A percentile compares a stretch with the other conserved stretches of the same genome.
phyloP scores from a whole-genome alignment of 331 rosid genomes.

The Arachis monticola region DNA sequence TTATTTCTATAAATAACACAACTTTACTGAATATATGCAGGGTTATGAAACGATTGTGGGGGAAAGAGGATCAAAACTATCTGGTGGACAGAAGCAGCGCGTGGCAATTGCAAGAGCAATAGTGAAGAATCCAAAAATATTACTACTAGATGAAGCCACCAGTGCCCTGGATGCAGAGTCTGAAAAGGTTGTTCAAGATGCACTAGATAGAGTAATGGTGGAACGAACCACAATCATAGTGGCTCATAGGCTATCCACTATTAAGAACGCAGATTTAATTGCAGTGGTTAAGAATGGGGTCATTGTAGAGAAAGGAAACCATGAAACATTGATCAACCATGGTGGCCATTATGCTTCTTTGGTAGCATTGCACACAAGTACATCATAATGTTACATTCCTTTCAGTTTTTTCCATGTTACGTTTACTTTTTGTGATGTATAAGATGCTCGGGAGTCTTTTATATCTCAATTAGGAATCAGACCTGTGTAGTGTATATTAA shows the following conservation, averaged over 20 bases:
- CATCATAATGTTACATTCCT: conserved; percentile 26
- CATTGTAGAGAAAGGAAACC: conserved; percentile 47
- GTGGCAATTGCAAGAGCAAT: conserved; percentile 54
- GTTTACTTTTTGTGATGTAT: neutral
- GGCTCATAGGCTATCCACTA: conserved; percentile 48
- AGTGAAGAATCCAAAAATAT: conserved; percentile 44
- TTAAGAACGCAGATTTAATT: conserved; percentile 39
- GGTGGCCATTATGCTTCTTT: conserved; percentile 45
- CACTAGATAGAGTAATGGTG: conserved; percentile 45
- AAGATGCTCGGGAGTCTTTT: no score
- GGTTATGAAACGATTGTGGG: conserved; percentile 51
- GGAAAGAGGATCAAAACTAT: conserved; percentile 49
- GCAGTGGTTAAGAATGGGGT: conserved; percentile 51
- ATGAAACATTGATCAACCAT: conserved; percentile 38
- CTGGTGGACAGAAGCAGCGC: conserved; percentile 56
- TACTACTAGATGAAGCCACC: conserved; percentile 51
- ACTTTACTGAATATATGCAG: conserved; percentile 13
- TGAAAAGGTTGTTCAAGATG: conserved; percentile 54
- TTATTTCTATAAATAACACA: neutral
- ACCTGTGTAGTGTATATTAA: no score
- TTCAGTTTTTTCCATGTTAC: neutral
- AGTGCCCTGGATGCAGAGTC: conserved; percentile 61
- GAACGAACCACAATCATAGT: conserved; percentile 47
- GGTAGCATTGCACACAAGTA: conserved; percentile 38
- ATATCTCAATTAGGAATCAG: no score